These are phyloP conservation scores for Physocladia obscura DNA, from an alignment of 192 early-diverging fungal species.

Conservation along the genomic window DNA sequence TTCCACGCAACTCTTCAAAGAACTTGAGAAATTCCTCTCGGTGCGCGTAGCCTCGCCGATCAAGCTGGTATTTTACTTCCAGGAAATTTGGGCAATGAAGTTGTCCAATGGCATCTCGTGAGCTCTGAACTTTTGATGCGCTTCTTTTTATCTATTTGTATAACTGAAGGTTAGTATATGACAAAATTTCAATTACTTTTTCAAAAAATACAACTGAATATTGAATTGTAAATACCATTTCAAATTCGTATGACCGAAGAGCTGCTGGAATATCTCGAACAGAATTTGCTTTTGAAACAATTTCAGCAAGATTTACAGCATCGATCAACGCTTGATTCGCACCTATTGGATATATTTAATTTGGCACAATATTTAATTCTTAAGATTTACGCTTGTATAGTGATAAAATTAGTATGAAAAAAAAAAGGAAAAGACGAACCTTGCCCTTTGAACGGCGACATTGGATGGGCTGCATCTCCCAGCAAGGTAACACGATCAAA, in stretches of 20 bases:
- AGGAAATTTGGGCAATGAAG: conserved; percentile 15
- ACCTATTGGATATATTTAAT: not conserved
- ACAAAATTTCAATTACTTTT: too few relatives aligned
- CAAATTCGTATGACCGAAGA: conserved; percentile 12
- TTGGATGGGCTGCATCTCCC: conserved; percentile 19
- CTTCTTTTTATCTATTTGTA: conserved; percentile 6
- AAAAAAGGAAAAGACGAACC: not conserved
- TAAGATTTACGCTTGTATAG: too few relatives aligned
- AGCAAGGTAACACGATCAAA: conserved; percentile 8
- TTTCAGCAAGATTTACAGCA: conserved; percentile 22
- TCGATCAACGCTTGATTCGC: conserved; percentile 26
- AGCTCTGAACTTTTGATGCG: conserved; percentile 19
- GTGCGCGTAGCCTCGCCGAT: conserved; percentile 1
- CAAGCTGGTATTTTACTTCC: conserved; percentile 15
- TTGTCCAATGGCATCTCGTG: conserved; percentile 2
- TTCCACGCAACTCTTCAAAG: conserved; percentile 4
- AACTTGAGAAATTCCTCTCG: not conserved
- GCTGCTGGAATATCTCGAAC: not conserved
- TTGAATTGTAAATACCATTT: conserved; percentile 19
- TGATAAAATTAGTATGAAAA: not conserved
- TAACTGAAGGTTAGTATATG: too few relatives aligned
- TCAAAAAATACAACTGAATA: too few relatives aligned
- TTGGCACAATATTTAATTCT: not conserved
- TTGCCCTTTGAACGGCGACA: conserved; percentile 30
- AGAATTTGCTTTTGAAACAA: not conserved